Conservation (phyloP, 345 rosid genomes). For the Populus davidiana region DNA sequence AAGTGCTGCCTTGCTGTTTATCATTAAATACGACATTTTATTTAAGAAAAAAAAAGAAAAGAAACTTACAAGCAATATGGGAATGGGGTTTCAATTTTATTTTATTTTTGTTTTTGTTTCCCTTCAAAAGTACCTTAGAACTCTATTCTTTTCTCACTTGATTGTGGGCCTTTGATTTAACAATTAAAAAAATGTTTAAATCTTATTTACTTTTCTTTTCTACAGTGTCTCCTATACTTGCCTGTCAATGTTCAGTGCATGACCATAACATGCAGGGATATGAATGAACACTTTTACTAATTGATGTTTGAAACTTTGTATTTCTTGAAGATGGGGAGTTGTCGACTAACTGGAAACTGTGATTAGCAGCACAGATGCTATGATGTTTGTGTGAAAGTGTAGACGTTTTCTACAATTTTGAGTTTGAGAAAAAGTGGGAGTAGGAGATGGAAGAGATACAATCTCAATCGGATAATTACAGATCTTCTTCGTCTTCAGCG, state of each 20-base stretch:
- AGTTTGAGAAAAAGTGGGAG: constrained; percentile 21
- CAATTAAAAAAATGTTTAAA: neutral
- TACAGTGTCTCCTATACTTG: neutral
- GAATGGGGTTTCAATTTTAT: neutral
- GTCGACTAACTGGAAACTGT: neutral
- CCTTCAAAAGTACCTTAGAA: neutral
- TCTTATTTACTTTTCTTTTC: neutral
- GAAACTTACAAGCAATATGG: neutral
- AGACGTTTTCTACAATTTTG: constrained; percentile 6
- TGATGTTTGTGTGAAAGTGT: constrained; percentile 7
- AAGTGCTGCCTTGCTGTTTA: neutral
- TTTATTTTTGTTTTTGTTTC: neutral
- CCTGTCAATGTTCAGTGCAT: neutral
- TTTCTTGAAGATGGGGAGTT: neutral
- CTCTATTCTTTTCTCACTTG: neutral
- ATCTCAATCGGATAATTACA: constrained; percentile 80
- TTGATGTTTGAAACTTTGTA: neutral
- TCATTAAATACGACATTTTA: neutral
- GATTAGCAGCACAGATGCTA: constrained; percentile 9
- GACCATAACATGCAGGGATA: neutral
- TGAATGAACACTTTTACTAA: neutral
- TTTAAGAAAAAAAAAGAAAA: neutral
- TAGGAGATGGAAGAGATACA: constrained; percentile 92
- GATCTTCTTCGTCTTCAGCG: constrained; percentile 96
- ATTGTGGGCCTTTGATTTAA: neutral